Conservation (phyloP, 768 basidiomycete species). For the Lactarius hengduanensis region DNA sequence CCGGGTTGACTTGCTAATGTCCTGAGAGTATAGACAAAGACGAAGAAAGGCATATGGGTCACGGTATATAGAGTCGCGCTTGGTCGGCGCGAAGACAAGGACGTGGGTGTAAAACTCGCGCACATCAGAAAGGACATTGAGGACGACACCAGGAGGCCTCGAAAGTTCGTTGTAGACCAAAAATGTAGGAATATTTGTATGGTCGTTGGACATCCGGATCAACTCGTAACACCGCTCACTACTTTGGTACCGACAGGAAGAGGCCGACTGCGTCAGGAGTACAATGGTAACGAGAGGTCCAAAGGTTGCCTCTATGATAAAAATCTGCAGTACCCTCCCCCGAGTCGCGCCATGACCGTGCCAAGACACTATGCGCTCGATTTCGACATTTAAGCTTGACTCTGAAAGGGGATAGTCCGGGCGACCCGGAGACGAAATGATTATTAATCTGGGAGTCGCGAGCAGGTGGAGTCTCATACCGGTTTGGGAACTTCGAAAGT, state of each 20-base stretch:
- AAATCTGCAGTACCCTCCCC: too few species aligned
- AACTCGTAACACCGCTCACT: too few species aligned
- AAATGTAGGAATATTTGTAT: not conserved
- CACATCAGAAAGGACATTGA: not conserved
- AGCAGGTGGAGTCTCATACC: not conserved
- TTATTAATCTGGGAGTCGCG: not conserved
- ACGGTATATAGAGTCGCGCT: slow-evolving; percentile 31
- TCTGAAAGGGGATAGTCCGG: not conserved
- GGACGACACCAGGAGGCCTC: not conserved
- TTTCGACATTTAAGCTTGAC: not conserved
- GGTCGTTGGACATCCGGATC: not conserved
- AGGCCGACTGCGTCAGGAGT: not conserved
- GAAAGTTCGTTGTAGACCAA: not conserved
- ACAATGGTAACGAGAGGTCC: too few species aligned
- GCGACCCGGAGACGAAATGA: not conserved
- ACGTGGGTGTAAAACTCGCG: slow-evolving; percentile 68
- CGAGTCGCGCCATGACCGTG: too few species aligned
- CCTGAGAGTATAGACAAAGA: slow-evolving; percentile 51
- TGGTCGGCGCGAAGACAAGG: slow-evolving; percentile 64
- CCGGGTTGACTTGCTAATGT: slow-evolving; percentile 57
- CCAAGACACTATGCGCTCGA: not conserved
- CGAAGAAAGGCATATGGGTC: slow-evolving; percentile 57
- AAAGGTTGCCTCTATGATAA: too few species aligned
- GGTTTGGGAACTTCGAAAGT: not conserved
- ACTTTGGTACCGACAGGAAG: not conserved